These are phyloP conservation scores for Chloris gayana DNA, from an alignment of 176 grass and related monocot genomes.

Conservation along the genomic window DNA sequence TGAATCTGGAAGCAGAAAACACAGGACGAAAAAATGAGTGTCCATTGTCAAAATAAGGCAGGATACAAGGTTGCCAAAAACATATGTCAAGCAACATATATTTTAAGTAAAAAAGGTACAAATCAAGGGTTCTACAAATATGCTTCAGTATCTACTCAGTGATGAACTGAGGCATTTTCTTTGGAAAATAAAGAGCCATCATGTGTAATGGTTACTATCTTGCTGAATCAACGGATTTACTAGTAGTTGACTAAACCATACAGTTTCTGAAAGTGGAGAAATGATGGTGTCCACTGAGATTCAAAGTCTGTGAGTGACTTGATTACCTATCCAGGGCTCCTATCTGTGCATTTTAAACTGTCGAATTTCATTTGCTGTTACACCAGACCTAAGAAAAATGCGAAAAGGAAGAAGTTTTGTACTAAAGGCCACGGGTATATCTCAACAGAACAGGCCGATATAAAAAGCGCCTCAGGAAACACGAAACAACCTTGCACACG, in stretches of 20 bases:
- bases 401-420: neutral
- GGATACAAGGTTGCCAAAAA: neutral
- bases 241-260: neutral
- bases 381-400: neutral
- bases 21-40: neutral
- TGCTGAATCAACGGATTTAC: neutral
- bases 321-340: neutral
- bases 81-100: neutral
- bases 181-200: neutral
- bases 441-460: neutral
- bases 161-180: neutral
- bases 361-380: neutral
- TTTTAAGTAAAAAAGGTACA: neutral
- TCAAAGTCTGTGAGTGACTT: neutral
- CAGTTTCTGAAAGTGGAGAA: neutral
- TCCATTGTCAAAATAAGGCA: neutral
- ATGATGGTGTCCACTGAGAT: neutral
- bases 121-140: neutral
- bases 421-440: neutral
- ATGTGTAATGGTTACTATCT: neutral
- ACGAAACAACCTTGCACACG: neutral
- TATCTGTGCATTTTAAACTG: neutral
- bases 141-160: neutral
- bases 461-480: neutral
- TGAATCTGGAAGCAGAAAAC: conserved; percentile 31